These are phyloP conservation scores for Guyanaporus albipodus DNA, from an alignment of 768 basidiomycete species.

Conservation along the genomic window DNA sequence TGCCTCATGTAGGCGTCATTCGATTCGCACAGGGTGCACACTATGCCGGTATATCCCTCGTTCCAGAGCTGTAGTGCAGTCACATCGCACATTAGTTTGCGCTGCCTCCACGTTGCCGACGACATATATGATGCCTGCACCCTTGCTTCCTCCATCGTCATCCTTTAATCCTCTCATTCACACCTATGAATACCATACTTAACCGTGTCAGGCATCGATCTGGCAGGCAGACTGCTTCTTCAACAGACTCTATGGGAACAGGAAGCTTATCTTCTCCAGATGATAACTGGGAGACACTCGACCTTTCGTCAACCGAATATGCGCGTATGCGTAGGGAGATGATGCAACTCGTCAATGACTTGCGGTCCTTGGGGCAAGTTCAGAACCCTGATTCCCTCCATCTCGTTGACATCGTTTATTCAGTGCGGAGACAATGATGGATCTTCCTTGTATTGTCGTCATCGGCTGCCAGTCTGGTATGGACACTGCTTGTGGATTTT, in stretches of 20 bases:
- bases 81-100: too few species aligned
- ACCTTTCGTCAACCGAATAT: conserved; percentile 36
- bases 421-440: conserved; percentile 38
- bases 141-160: not conserved
- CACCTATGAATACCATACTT: conserved; percentile 4
- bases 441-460: conserved; percentile 50
- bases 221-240: not conserved
- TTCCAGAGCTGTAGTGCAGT: conserved; percentile 2
- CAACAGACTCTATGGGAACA: not conserved
- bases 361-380: conserved; percentile 40
- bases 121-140: conserved; percentile 8
- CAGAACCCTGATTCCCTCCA: not conserved
- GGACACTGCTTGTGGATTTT: too few species aligned
- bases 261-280: conserved; percentile 9
- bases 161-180: too few species aligned
- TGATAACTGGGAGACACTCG: conserved; percentile 9
- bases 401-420: not conserved
- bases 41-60: not conserved
- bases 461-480: conserved; percentile 53
- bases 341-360: conserved; percentile 36
- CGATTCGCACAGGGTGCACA: conserved; percentile 4
- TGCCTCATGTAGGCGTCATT: not conserved
- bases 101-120: not conserved
- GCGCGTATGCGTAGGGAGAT: conserved; percentile 37
- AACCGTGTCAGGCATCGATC: not conserved